A percentile compares a stretch with the other conserved stretches of the same genome.
These are phyloP conservation scores for Populus hybrid DNA, from an alignment of 441 rosid genomes.

Conservation along the genomic window DNA sequence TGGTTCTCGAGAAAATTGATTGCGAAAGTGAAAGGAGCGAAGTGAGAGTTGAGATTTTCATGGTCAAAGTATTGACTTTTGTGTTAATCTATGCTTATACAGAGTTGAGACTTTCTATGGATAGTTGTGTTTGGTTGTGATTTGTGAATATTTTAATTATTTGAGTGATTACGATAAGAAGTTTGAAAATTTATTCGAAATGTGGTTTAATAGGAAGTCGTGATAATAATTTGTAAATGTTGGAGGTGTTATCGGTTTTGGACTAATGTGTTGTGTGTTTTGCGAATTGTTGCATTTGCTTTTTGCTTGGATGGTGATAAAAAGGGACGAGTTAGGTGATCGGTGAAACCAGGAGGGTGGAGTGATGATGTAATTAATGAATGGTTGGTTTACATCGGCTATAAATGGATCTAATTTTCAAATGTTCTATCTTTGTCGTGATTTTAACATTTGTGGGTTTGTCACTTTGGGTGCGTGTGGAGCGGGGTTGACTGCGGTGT, in stretches of 20 bases:
- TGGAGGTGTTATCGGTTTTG: background rate
- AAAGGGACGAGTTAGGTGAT: background rate
- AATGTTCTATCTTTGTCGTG: background rate
- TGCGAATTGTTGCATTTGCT: background rate
- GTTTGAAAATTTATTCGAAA: background rate
- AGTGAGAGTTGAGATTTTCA: background rate
- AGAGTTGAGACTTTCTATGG: no score
- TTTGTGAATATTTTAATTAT: no score
- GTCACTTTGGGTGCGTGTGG: background rate
- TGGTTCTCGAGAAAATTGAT: background rate
- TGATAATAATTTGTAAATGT: background rate
- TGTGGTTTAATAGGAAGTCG: background rate
- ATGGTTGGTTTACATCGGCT: no score
- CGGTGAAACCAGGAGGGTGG: background rate
- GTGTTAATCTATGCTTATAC: background rate
- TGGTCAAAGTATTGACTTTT: background rate
- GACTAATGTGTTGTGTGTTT: background rate
- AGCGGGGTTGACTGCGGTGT: background rate
- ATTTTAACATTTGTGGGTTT: background rate
- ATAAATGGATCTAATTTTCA: background rate
- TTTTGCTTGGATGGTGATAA: slow-evolving; percentile 10
- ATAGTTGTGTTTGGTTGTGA: background rate
- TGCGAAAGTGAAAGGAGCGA: background rate
- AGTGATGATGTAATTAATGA: background rate
- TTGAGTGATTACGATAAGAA: background rate